phyloP scores from a whole-genome alignment of 192 early-diverging fungal genomes.

The Coemansia sp. region DNA sequence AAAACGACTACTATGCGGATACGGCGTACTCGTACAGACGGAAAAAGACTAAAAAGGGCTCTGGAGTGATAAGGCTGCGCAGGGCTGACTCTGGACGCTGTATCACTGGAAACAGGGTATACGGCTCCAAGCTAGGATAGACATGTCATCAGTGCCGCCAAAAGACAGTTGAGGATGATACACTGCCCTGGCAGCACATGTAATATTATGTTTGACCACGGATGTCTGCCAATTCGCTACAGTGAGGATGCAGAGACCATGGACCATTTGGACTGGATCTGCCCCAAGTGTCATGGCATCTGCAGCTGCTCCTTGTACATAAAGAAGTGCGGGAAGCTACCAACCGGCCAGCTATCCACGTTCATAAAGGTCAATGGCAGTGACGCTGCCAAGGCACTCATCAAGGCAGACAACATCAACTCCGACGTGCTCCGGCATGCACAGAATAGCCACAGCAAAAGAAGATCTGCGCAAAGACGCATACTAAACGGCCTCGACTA shows the following conservation, averaged over 20 bases:
- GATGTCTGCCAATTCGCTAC: conserved; percentile 36
- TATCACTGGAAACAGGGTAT: conserved; percentile 22
- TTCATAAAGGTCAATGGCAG: conserved; percentile 30
- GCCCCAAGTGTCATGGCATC: conserved; percentile 37
- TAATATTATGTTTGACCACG: conserved; percentile 30
- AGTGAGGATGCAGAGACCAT: conserved; percentile 24
- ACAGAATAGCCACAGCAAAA: not conserved
- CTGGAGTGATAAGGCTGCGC: not conserved
- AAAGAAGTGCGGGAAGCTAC: conserved; percentile 28
- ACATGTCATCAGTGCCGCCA: conserved; percentile 53
- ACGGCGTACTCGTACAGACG: not conserved
- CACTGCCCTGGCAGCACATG: conserved; percentile 23
- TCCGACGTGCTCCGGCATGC: not conserved
- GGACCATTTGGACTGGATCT: conserved; percentile 19
- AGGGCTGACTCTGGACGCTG: conserved; percentile 20
- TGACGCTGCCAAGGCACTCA: conserved; percentile 14
- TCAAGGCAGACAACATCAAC: conserved; percentile 14
- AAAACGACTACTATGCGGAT: conserved; percentile 13
- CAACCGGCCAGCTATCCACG: conserved; percentile 41
- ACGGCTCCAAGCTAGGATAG: conserved; percentile 22
- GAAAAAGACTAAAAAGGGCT: conserved; percentile 12
- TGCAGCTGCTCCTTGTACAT: conserved; percentile 48
- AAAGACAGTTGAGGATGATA: conserved; percentile 45
- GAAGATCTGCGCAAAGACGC: not conserved
- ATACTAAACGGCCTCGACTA: not conserved